Conservation (phyloP, 2,329 filamentous ascomycete genomes). For the Aspergillus proliferans region DNA sequence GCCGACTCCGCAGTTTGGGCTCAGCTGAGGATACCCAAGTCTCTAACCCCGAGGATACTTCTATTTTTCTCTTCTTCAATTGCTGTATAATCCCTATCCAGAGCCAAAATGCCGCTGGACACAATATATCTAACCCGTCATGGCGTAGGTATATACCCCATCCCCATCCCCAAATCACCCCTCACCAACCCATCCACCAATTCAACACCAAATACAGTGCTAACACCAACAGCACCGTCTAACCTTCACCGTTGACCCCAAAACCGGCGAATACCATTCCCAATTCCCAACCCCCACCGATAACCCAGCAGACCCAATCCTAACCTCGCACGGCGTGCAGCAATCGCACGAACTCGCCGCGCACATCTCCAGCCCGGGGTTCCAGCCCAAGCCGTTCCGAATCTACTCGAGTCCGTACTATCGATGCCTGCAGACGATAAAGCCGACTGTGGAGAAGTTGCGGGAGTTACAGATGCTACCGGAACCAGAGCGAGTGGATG, state of each 20-base stretch:
- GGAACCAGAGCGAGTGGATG: neutral
- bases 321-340: slow-evolving; percentile 78
- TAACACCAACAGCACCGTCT: slow-evolving; percentile 65
- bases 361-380: slow-evolving; percentile 24
- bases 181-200: neutral
- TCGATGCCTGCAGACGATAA: slow-evolving; percentile 77
- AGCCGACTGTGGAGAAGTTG: slow-evolving; percentile 50
- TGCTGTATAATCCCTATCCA: neutral
- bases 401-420: slow-evolving; percentile 84
- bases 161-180: neutral
- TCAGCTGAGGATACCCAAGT: neutral
- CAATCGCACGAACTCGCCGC: slow-evolving; percentile 72
- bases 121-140: slow-evolving; percentile 69
- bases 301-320: slow-evolving; percentile 77
- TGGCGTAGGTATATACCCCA: slow-evolving; percentile 52
- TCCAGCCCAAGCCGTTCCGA: slow-evolving; percentile 39
- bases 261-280: slow-evolving; percentile 70
- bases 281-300: slow-evolving; percentile 75
- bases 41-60: neutral
- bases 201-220: neutral
- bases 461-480: slow-evolving; percentile 17
- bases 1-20: neutral
- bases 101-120: slow-evolving; percentile 55
- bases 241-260: slow-evolving; percentile 78
- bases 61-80: neutral